Conservation (phyloP, 2,329 filamentous ascomycete genomes). For the Cylindrodendrum hubeiense region DNA sequence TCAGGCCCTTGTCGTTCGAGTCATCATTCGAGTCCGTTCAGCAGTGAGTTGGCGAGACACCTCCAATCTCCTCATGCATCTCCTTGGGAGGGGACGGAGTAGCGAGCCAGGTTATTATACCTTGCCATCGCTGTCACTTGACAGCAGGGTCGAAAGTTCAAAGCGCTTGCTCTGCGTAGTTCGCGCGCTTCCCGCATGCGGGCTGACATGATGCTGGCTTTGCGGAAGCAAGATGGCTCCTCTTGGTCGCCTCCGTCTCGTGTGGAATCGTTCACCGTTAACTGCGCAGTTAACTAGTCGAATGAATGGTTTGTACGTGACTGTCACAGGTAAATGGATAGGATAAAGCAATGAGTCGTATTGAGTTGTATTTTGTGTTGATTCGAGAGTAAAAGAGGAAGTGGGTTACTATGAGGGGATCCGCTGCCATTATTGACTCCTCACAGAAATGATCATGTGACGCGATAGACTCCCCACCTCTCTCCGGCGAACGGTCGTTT, state of each 20-base stretch:
- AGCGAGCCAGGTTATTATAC: not conserved
- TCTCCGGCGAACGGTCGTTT: too few species aligned
- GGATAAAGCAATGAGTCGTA: not conserved
- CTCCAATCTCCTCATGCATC: not conserved
- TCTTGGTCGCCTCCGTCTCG: not conserved
- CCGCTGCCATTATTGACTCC: not conserved
- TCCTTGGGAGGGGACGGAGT: not conserved
- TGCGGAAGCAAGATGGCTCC: not conserved
- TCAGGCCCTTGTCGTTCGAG: not conserved
- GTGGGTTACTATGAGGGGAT: not conserved
- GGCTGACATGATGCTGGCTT: not conserved
- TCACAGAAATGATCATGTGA: not conserved
- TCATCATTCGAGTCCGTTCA: not conserved
- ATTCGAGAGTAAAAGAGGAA: not conserved
- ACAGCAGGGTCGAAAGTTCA: not conserved
- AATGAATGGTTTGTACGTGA: too few species aligned
- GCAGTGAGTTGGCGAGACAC: not conserved
- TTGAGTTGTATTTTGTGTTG: not conserved
- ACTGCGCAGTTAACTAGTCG: not conserved
- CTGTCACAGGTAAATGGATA: not conserved
- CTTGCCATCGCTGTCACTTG: not conserved
- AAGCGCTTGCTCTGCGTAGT: not conserved
- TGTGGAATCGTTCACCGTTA: not conserved
- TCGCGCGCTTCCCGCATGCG: not conserved
- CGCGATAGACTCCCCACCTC: not conserved